Base-by-base conservation (phyloP, 169 alveolate species). In the Plasmodium relictum region DNA sequence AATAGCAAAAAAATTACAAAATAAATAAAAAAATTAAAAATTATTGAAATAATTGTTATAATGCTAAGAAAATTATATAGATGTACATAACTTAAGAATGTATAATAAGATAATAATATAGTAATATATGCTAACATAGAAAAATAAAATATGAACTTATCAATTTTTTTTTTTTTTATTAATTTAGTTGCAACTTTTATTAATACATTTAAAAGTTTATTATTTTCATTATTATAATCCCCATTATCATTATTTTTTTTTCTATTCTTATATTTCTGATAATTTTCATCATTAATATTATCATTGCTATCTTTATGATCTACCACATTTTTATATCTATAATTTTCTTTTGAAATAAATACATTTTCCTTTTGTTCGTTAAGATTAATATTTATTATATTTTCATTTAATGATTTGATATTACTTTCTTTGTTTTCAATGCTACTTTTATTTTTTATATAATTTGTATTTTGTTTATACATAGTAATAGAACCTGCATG, bases 11-110 rank as follows among this genome's bases (percentile, higher is more conserved):
- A 26, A 66, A 80, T 16, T 4, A 16, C 18, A 0, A 61, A n/a
- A 66, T 80, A 80, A 52, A 80, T 52, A 24, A 48, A 31, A 22
- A 20, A 24, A 44, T 80, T 80, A 59, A 78, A 66, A 16, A 24
- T 31, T 26, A 80, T 63, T 7, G 69, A 66, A 39, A 80, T 52
- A 61, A 59, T 18, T 22, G 83, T 65, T 44, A 80, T 18, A 24
- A 80, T 58, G 6, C 24, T 41, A 22, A 22, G 52, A 22, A 80
- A 80, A 0, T 54, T 52, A 22, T 50, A 39, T 54, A 59, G 10
- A 45, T 80, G 83, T 7, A 80, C 73, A 45, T 80, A 80, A 20
- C 70, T n/a, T 66, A 68, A 56, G n/a, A 80, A 66, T 18, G 72
- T 31, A 26, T 66, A 80, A 48, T 80, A 80, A 62, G 61, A 66